Conservation (phyloP, 768 basidiomycete species). For the Sarcodon aspratus region DNA sequence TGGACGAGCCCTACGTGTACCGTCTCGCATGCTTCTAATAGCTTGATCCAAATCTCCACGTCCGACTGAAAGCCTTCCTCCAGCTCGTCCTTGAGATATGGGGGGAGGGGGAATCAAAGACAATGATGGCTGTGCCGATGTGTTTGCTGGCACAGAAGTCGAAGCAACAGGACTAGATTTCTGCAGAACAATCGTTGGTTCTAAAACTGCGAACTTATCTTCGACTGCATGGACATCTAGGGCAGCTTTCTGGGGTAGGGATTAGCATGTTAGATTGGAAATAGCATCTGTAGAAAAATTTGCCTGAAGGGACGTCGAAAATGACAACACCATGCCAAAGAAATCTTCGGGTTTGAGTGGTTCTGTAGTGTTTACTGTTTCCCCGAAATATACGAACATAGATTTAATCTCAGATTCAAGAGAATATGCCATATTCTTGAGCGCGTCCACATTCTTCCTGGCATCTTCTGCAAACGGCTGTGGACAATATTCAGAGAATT, state of each 20-base stretch:
- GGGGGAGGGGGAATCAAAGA: conserved; percentile 1
- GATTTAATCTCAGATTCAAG: conserved; percentile 51
- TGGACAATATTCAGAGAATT: neutral
- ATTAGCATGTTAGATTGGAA: neutral
- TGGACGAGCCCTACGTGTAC: conserved; percentile 39
- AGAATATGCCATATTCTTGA: conserved; percentile 45
- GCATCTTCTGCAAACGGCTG: conserved; percentile 31
- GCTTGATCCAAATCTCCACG: conserved; percentile 79
- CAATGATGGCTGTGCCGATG: too few species aligned
- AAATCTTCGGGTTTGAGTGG: conserved; percentile 73
- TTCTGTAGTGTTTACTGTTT: conserved; percentile 51
- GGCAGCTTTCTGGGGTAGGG: conserved; percentile 48
- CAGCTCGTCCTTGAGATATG: conserved; percentile 29
- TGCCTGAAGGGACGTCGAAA: conserved; percentile 58
- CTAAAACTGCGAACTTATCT: conserved; percentile 16
- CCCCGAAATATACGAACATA: conserved; percentile 67
- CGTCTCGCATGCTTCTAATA: conserved; percentile 69
- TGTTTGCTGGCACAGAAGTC: neutral
- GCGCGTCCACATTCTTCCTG: conserved; percentile 43
- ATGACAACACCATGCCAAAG: conserved; percentile 64
- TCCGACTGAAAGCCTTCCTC: conserved; percentile 43
- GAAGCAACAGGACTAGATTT: neutral
- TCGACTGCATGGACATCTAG: conserved; percentile 50
- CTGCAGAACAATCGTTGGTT: conserved; percentile 7
- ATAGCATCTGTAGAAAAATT: neutral